Conservation (phyloP, 208 protist genomes). For the Trypanosoma rangeli region DNA sequence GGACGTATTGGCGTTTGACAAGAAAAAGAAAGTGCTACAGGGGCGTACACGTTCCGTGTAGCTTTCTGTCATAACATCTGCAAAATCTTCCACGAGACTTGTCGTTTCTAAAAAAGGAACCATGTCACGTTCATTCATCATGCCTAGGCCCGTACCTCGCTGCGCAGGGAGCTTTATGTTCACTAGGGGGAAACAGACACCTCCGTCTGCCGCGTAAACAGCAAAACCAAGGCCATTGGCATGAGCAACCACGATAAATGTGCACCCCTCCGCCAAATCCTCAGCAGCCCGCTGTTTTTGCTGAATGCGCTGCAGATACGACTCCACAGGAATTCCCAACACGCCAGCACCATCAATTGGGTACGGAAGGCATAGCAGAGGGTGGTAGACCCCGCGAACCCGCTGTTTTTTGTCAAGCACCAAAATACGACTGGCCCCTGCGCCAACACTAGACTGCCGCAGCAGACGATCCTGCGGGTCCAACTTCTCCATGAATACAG, state of each 20-base stretch:
- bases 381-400: constrained; percentile 81
- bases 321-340: constrained; percentile 56
- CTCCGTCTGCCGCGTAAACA: constrained; percentile 24
- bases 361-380: constrained; percentile 73
- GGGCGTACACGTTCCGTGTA: constrained; percentile 27
- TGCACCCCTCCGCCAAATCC: constrained; percentile 6
- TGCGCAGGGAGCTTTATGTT: constrained; percentile 28
- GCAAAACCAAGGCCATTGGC: constrained; percentile 29
- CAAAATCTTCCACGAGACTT: constrained; percentile 27
- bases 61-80: constrained; percentile 17
- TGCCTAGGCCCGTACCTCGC: constrained; percentile 4
- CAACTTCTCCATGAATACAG: constrained; percentile 44
- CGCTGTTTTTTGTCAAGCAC: constrained; percentile 77
- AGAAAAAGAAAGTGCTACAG: constrained; percentile 48
- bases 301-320: constrained; percentile 43
- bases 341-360: constrained; percentile 41
- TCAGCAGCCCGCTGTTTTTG: constrained; percentile 9
- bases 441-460: constrained; percentile 61
- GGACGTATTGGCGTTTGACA: constrained; percentile 20
- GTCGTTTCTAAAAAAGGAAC: constrained; percentile 40
- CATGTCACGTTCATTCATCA: constrained; percentile 30
- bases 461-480: constrained; percentile 62
- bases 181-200: constrained; percentile 14
- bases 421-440: constrained; percentile 63
- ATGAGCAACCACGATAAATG: constrained; percentile 29